phyloP scores from a whole-genome alignment of 2,329 filamentous ascomycete genomes.

The Dothideomycetes sp. region DNA sequence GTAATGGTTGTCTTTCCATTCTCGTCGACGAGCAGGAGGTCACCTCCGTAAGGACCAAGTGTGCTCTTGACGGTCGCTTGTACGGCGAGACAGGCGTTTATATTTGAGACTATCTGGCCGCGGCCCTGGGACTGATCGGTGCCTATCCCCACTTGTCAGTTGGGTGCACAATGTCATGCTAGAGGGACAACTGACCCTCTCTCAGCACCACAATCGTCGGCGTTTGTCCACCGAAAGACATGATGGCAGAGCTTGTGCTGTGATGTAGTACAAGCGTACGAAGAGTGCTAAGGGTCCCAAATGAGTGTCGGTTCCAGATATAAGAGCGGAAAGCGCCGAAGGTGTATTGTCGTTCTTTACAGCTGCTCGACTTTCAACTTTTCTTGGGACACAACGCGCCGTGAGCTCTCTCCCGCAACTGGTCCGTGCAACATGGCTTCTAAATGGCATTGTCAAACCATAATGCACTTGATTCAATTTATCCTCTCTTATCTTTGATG shows the following conservation, averaged over 20 bases:
- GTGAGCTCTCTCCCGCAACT: too few species aligned
- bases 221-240: slow-evolving; percentile 96
- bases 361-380: not conserved
- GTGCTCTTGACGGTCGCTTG: slow-evolving; percentile 94
- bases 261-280: too few species aligned
- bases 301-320: not conserved
- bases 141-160: slow-evolving; percentile 41
- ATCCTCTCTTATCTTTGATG: too few species aligned
- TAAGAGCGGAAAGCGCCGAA: not conserved
- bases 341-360: not conserved
- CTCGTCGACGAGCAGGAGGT: slow-evolving; percentile 87
- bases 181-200: slow-evolving; percentile 58
- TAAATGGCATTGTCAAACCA: not conserved
- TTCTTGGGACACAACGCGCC: not conserved
- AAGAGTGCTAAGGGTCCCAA: not conserved
- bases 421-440: not conserved
- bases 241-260: slow-evolving; percentile 24
- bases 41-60: slow-evolving; percentile 90
- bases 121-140: slow-evolving; percentile 97
- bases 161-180: slow-evolving; percentile 6
- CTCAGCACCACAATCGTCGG: slow-evolving; percentile 97
- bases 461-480: too few species aligned
- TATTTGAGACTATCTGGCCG: slow-evolving; percentile 93
- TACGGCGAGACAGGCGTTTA: slow-evolving; percentile 94
- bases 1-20: slow-evolving; percentile 97